Base-by-base conservation (phyloP, 2,329 filamentous ascomycete genomes). In the Penicillium sp. region DNA sequence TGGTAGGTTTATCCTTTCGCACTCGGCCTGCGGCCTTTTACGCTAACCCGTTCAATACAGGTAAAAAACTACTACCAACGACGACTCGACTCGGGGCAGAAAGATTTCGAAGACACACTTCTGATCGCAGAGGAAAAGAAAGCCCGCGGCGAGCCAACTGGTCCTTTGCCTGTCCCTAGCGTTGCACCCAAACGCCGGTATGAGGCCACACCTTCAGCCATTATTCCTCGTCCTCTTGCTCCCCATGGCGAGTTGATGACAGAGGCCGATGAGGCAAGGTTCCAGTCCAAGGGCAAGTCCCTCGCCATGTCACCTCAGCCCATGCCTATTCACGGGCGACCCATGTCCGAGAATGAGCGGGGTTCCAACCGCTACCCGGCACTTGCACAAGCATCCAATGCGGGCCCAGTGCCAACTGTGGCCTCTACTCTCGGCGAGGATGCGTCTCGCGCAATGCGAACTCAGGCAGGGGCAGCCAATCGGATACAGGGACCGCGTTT, bases 61-160 rank as follows among this genome's bases (percentile, higher is more conserved):
- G 76, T 79, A 42, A 78, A 77, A 66, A 79, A 79, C 48, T 76
- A 78, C 57, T 79, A 73, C 53, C 68, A 74, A 51, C 70, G 76
- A 39, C 71, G 71, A 39, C 63, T 76, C 28, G 74, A 75, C 45
- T 69, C 68, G 4, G 75, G 74, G 1, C 72, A 75, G 50, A 70
- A 67, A 43, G 73, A 76, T 20, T 70, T 78, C 44, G 76, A 78
- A 48, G 67, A 74, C 28, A 65, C 72, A 24, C 70, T 74, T 38
- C 56, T 66, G n/a, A 60, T 68, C 14, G 73, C 76, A 5, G 76
- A 79, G 54, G 67, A 67, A 16, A 76, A 73, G 62, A 76, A 75
- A 50, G 58, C 69, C 35, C 69, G 73, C 38, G 76, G 76, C 16
- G 74, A 78, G 55, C 64, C 68, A n/a, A 72, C 72, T 28, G 74